These are phyloP conservation scores for Melanopsichium pennsylvanicum DNA, from an alignment of 1,284 basidiomycete genomes.

Conservation along the genomic window DNA sequence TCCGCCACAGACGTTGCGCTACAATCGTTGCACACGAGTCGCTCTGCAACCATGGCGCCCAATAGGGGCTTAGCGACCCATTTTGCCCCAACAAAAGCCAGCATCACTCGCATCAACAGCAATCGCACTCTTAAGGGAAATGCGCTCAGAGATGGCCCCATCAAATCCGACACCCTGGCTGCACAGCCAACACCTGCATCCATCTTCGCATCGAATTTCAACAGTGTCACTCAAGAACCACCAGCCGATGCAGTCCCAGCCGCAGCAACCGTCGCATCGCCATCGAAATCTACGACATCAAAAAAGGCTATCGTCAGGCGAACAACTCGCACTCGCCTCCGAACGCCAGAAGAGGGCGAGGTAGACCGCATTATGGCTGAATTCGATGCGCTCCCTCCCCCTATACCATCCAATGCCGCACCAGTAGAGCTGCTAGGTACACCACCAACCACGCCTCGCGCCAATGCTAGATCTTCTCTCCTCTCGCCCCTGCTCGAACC, in stretches of 20 bases:
- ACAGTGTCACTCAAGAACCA: neutral
- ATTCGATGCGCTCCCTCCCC: constrained; percentile 5
- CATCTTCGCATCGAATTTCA: neutral
- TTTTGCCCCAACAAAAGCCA: constrained; percentile 29
- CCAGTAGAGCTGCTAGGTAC: constrained; percentile 24
- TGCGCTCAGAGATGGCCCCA: constrained; percentile 2
- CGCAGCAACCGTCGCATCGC: neutral
- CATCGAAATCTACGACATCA: constrained; percentile 1
- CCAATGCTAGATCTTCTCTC: neutral
- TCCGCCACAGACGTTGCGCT: too few species aligned
- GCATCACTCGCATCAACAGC: constrained; percentile 11
- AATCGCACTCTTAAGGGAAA: constrained; percentile 19
- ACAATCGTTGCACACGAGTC: too few species aligned
- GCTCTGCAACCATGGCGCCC: constrained; percentile 17
- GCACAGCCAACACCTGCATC: neutral
- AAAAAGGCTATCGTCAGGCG: constrained; percentile 18
- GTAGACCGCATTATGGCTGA: constrained; percentile 42
- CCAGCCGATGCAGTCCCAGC: neutral
- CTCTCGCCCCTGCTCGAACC: constrained; percentile 37
- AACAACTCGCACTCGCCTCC: constrained; percentile 15
- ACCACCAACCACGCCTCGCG: constrained; percentile 22
- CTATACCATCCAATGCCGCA: neutral
- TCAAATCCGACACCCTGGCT: neutral
- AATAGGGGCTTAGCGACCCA: constrained; percentile 32
- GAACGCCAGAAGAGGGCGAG: constrained; percentile 37